Conservation (phyloP, 2,329 filamentous ascomycete genomes). For the Ceratocystis albifundus region DNA sequence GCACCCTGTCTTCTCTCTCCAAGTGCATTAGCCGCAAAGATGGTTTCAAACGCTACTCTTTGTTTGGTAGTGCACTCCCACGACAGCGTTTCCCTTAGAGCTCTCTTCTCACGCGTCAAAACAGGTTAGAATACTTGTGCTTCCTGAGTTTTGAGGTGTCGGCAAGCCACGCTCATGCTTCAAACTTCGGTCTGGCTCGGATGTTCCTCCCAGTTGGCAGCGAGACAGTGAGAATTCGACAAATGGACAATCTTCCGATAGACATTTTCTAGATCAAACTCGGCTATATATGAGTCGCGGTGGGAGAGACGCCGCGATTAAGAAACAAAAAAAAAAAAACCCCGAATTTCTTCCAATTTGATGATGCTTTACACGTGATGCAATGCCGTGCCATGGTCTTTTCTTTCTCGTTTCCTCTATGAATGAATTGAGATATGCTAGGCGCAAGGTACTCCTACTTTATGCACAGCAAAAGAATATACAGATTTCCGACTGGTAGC, state of each 20-base stretch:
- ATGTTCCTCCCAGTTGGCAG: not conserved
- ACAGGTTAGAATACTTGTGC: too few species aligned
- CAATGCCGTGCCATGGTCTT: not conserved
- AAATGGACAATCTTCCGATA: conserved; percentile 8
- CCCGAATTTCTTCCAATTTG: not conserved
- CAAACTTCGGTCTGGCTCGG: not conserved
- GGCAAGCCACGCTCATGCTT: conserved; percentile 14
- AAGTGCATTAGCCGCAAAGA: not conserved
- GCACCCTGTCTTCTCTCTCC: conserved; percentile 2
- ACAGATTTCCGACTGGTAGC: too few species aligned
- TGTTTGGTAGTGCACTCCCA: not conserved
- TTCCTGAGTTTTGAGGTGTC: conserved; percentile 3
- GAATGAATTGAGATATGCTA: not conserved
- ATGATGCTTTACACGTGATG: not conserved
- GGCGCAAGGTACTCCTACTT: too few species aligned
- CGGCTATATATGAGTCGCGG: conserved; percentile 6
- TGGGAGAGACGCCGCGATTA: conserved; percentile 16
- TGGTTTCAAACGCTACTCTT: not conserved
- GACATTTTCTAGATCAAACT: not conserved
- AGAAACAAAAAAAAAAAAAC: conserved; percentile 9
- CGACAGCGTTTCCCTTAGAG: not conserved
- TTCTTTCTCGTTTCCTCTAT: not conserved
- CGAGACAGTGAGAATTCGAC: conserved; percentile 6
- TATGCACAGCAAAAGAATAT: too few species aligned
- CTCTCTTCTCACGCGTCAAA: not conserved